Conservation (phyloP, 192 early-diverging fungal species). For the Chytriomyces hyalinus region DNA sequence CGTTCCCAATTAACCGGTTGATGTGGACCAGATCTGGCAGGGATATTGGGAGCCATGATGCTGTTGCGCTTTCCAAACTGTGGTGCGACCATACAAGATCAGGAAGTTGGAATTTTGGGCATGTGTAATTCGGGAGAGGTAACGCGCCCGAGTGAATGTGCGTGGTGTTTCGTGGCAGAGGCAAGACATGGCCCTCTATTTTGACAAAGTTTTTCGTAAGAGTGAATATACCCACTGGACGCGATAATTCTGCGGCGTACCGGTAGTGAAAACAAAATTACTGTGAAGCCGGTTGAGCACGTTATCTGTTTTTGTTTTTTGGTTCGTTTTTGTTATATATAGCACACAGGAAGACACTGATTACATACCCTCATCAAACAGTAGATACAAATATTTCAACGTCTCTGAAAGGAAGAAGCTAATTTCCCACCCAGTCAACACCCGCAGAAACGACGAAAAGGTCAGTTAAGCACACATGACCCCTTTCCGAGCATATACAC, state of each 20-base stretch:
- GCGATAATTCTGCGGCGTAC: conserved; percentile 29
- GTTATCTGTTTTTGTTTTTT: conserved; percentile 59
- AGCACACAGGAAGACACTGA: not conserved
- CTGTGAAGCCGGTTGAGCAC: conserved; percentile 70
- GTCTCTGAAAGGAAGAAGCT: conserved; percentile 92
- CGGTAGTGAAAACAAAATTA: conserved; percentile 91
- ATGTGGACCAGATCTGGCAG: conserved; percentile 3
- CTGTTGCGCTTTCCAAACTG: not conserved
- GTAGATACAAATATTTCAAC: conserved; percentile 94
- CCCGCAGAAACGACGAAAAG: too few species aligned
- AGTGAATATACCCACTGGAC: not conserved
- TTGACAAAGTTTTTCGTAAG: not conserved
- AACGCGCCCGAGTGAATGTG: not conserved
- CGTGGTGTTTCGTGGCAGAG: conserved; percentile 4
- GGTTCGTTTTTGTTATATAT: not conserved
- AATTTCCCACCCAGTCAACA: too few species aligned
- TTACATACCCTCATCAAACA: conserved; percentile 80
- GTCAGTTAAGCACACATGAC: too few species aligned
- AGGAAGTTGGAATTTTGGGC: not conserved
- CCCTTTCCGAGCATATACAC: not conserved
- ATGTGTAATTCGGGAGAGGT: not conserved
- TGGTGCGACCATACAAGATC: not conserved
- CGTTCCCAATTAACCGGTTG: conserved; percentile 17
- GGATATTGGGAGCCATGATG: not conserved
- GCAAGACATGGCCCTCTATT: conserved; percentile 34